Evolutionary conservation across 2,329 filamentous ascomycete species (phyloP).

Genomic region (Trichoderma sp.): DNA sequence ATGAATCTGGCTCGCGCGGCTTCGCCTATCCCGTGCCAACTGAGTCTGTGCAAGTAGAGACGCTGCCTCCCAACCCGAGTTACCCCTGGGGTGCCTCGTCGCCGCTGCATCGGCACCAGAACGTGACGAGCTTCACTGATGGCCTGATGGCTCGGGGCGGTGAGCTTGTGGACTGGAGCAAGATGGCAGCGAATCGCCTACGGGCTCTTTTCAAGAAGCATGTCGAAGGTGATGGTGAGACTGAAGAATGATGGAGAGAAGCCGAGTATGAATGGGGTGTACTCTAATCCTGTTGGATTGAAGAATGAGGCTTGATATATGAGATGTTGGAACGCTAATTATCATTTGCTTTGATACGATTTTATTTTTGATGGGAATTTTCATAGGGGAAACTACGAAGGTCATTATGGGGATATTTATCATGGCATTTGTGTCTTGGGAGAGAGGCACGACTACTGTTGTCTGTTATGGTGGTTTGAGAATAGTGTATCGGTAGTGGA

Average conservation of each 20-base stretch:
- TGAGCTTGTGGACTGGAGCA: constrained; percentile 5
- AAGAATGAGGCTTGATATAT: constrained; percentile 7
- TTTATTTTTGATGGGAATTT: constrained; percentile 5
- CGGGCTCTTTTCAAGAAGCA: constrained; percentile 4
- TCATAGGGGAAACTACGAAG: not conserved
- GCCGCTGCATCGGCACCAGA: constrained; percentile 36
- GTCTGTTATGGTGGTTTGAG: not conserved
- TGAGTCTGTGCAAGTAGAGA: constrained; percentile 17
- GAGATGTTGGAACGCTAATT: not conserved
- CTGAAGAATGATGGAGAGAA: not conserved
- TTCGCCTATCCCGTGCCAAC: constrained; percentile 24
- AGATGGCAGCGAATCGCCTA: not conserved
- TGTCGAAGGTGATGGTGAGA: not conserved
- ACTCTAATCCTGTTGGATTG: constrained; percentile 12
- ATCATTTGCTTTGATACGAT: not conserved
- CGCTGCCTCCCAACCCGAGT: constrained; percentile 32
- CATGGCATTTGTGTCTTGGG: not conserved
- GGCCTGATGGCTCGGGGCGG: constrained; percentile 16
- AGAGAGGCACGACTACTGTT: not conserved
- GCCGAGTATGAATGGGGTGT: not conserved
- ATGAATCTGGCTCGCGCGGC: not conserved
- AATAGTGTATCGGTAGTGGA: not conserved
- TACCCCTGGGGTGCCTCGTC: constrained; percentile 39
- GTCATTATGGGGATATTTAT: not conserved
- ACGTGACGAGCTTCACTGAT: constrained; percentile 28